A percentile compares a stretch with the other conserved stretches of the same genome.
Evolutionary conservation across 2,329 filamentous ascomycete genomes (phyloP).

Genomic region (Phyllosticta citrichinensis): DNA sequence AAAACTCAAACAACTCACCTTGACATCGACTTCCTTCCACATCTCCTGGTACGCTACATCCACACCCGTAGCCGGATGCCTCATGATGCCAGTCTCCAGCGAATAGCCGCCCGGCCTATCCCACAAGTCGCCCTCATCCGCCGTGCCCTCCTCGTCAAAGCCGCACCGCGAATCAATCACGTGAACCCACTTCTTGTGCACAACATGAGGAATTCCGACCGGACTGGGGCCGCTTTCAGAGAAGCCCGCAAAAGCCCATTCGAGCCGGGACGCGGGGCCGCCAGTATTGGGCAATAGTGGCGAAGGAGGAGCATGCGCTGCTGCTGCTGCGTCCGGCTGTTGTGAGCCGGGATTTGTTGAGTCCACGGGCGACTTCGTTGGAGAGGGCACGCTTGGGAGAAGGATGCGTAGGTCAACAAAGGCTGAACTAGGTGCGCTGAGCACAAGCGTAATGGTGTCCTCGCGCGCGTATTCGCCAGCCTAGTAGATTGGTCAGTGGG

Average conservation of each 20-base stretch:
- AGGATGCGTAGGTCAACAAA: constrained; percentile 55
- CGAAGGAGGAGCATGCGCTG: constrained; percentile 1
- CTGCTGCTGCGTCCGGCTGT: background rate
- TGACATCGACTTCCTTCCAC: constrained; percentile 44
- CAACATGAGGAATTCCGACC: background rate
- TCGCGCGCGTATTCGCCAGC: constrained; percentile 37
- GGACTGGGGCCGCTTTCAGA: constrained; percentile 20
- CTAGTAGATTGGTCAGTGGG: background rate
- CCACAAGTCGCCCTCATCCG: constrained; percentile 49
- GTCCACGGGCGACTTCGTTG: background rate
- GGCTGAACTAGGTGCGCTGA: constrained; percentile 47
- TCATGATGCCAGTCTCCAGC: constrained; percentile 51
- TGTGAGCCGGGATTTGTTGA: constrained; percentile 12
- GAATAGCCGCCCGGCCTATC: constrained; percentile 17
- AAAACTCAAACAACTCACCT: constrained; percentile 14
- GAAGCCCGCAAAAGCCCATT: constrained; percentile 57
- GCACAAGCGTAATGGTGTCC: constrained; percentile 53
- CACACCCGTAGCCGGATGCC: constrained; percentile 42
- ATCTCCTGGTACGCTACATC: constrained; percentile 55
- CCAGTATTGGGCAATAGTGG: constrained; percentile 17
- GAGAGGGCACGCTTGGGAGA: constrained; percentile 14
- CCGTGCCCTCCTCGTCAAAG: constrained; percentile 19
- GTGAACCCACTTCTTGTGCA: constrained; percentile 43
- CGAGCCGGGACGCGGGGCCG: constrained; percentile 33
- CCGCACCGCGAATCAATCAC: constrained; percentile 48